Conservation (phyloP, 305 asterid species). For the Solanum hybrid region DNA sequence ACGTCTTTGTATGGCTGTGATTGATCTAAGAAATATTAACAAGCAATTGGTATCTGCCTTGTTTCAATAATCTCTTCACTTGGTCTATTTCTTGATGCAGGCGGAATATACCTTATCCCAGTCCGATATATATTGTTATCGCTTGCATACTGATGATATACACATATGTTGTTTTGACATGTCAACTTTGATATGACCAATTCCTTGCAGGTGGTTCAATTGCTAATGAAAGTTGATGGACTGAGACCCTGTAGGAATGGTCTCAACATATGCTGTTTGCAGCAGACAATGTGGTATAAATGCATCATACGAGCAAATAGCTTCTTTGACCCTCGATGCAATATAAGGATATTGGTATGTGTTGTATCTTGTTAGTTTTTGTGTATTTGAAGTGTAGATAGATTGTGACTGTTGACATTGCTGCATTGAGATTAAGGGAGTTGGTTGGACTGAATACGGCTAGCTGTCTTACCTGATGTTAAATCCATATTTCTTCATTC, state of each 20-base stretch:
- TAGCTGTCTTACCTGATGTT: background rate
- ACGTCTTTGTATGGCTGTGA: background rate
- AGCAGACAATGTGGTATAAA: background rate
- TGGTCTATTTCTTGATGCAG: background rate
- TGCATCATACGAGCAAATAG: background rate
- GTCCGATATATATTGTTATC: background rate
- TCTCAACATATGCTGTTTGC: background rate
- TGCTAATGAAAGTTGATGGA: background rate
- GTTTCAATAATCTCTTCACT: background rate
- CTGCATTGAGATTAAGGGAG: background rate
- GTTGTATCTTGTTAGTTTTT: background rate
- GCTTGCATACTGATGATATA: background rate
- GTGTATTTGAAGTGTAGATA: background rate
- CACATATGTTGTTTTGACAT: background rate
- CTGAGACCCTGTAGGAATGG: background rate
- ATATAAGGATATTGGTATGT: background rate
- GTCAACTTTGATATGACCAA: background rate
- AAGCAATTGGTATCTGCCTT: background rate
- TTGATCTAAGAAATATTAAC: background rate
- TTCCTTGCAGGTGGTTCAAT: background rate
- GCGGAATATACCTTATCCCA: background rate
- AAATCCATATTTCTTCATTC: background rate
- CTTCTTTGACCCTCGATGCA: background rate
- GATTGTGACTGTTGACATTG: background rate
- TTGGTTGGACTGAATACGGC: background rate